phyloP scores from a whole-genome alignment of 768 basidiomycete species.

The Rhodosporidiobolus sp. region DNA sequence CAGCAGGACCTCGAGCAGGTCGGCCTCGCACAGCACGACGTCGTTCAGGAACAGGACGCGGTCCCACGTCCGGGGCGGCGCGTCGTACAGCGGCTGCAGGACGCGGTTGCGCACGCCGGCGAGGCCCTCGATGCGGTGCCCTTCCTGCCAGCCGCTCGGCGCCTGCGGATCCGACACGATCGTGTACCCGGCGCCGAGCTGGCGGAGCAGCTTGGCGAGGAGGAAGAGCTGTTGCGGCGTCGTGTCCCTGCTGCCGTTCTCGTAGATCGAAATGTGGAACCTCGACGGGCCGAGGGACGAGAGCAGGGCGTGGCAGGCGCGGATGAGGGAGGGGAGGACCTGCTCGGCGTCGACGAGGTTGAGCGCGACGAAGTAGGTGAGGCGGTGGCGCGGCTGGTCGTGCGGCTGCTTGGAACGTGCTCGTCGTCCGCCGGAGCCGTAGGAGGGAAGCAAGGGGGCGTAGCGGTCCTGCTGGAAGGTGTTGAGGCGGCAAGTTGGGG shows the following conservation, averaged over 20 bases:
- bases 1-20: constrained; percentile 48
- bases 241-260: constrained; percentile 15
- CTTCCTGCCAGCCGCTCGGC: constrained; percentile 32
- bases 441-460: constrained; percentile 9
- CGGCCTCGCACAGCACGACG: constrained; percentile 46
- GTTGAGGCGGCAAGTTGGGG: constrained; percentile 13
- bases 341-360: constrained; percentile 10
- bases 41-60: constrained; percentile 49
- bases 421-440: neutral
- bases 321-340: constrained; percentile 14
- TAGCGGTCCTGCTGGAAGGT: constrained; percentile 13
- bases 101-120: constrained; percentile 48
- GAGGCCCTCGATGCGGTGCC: constrained; percentile 46
- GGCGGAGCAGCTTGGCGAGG: constrained; percentile 15
- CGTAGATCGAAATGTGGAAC: constrained; percentile 29
- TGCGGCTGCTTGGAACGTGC: neutral
- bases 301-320: constrained; percentile 1
- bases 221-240: constrained; percentile 21
- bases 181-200: constrained; percentile 18
- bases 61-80: constrained; percentile 42
- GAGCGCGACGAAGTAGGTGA: constrained; percentile 20
- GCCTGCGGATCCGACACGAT: constrained; percentile 10
- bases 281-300: constrained; percentile 12
- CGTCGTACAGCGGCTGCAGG: constrained; percentile 46
- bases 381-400: neutral